phyloP scores from a whole-genome alignment of 768 basidiomycete genomes.

The Infundibulicybe gibba region DNA sequence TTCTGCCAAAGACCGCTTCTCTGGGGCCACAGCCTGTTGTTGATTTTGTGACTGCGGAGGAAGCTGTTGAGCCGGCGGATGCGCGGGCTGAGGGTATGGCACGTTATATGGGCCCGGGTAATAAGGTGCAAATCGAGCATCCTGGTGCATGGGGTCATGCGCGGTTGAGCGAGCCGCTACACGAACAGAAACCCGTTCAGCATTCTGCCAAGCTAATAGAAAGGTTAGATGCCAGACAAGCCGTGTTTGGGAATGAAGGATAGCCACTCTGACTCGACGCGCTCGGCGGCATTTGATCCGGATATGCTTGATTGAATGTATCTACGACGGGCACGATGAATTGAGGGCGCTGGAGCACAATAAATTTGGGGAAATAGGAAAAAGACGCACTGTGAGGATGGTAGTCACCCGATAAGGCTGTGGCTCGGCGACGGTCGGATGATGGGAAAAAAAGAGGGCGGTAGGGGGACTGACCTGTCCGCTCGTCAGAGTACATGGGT shows the following conservation, averaged over 20 bases:
- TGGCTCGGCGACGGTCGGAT: slow-evolving; percentile 10
- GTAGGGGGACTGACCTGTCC: slow-evolving; percentile 40
- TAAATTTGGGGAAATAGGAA: background rate
- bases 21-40: slow-evolving; percentile 5
- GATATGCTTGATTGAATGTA: slow-evolving; percentile 21
- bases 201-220: slow-evolving; percentile 43
- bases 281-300: slow-evolving; percentile 26
- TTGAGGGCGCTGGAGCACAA: background rate
- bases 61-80: slow-evolving; percentile 11
- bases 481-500: slow-evolving; percentile 55
- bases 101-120: slow-evolving; percentile 5
- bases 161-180: slow-evolving; percentile 47
- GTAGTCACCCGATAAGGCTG: slow-evolving; percentile 42
- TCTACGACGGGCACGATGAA: slow-evolving; percentile 6
- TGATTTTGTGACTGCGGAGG: slow-evolving; percentile 20
- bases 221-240: slow-evolving; percentile 9
- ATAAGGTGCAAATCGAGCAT: slow-evolving; percentile 1
- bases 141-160: slow-evolving; percentile 17
- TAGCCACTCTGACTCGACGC: slow-evolving; percentile 19
- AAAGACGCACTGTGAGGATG: slow-evolving; percentile 30
- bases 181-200: slow-evolving; percentile 57
- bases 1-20: slow-evolving; percentile 31
- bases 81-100: slow-evolving; percentile 3
- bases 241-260: slow-evolving; percentile 18
- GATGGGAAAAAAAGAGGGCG: slow-evolving; percentile 6